Conservation (phyloP, 352 stramenopile genomes). For the Globisporangium echinulatum region DNA sequence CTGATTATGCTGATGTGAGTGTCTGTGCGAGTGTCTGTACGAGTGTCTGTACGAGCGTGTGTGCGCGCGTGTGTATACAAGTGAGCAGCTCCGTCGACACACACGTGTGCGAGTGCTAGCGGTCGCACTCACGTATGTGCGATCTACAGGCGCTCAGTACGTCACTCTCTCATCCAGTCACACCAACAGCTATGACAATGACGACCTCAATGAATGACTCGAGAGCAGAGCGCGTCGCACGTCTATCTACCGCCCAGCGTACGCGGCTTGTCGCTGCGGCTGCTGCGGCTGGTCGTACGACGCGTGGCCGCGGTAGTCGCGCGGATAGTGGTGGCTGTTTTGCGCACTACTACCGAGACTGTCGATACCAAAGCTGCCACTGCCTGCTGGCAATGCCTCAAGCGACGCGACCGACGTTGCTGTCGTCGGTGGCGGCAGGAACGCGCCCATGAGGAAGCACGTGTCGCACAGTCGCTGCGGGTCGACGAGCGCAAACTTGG, state of each 20-base stretch:
- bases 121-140: neutral
- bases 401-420: neutral
- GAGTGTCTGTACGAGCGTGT: neutral
- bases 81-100: no score
- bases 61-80: no score
- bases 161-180: no score
- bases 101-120: neutral
- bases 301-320: constrained; percentile 7
- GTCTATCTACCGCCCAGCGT: neutral
- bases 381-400: constrained; percentile 16
- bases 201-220: no score
- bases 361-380: constrained; percentile 26
- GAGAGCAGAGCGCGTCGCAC: no score
- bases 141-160: neutral
- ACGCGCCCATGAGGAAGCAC: constrained; percentile 62
- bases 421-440: constrained; percentile 31
- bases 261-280: constrained; percentile 19
- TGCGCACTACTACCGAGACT: constrained; percentile 20
- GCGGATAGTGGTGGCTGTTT: neutral
- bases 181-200: no score
- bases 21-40: neutral
- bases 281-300: constrained; percentile 26
- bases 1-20: neutral
- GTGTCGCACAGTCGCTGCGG: constrained; percentile 76
- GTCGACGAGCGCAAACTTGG: constrained; percentile 64